Percentiles rank a stretch among this genome's conserved stretches.
phyloP scores from a whole-genome alignment of 352 stramenopile species.

The Phytophthora lateralis region DNA sequence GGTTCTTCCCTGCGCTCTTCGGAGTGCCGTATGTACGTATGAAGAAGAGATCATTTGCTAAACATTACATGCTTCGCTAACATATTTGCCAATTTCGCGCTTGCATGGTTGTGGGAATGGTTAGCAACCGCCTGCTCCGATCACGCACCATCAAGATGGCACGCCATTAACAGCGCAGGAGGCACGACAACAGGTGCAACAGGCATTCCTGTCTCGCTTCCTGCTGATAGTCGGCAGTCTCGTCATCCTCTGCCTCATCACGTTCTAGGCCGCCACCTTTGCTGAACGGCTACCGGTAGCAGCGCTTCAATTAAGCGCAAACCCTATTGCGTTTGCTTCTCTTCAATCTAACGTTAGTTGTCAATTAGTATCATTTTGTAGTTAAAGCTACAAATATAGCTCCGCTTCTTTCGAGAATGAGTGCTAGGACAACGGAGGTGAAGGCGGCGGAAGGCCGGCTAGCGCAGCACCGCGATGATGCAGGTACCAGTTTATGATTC shows the following conservation, averaged over 20 bases:
- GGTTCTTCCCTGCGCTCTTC: slow-evolving; percentile 89
- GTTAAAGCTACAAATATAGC: not conserved
- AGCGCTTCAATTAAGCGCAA: not conserved
- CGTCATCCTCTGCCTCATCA: slow-evolving; percentile 73
- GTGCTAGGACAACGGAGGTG: slow-evolving; percentile 24
- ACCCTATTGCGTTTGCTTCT: not conserved
- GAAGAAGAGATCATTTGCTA: not conserved
- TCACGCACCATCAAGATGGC: slow-evolving; percentile 49
- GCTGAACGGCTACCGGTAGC: not conserved
- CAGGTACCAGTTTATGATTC: slow-evolving; percentile 9
- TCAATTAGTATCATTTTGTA: not conserved
- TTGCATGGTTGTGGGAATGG: slow-evolving; percentile 3
- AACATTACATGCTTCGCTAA: slow-evolving; percentile 1
- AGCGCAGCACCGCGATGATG: slow-evolving; percentile 37
- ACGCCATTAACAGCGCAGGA: slow-evolving; percentile 58
- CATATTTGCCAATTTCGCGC: not conserved
- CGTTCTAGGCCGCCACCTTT: slow-evolving; percentile 40
- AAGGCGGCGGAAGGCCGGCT: slow-evolving; percentile 41
- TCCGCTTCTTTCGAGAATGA: slow-evolving; percentile 12
- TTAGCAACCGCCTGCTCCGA: slow-evolving; percentile 44
- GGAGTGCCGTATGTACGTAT: slow-evolving; percentile 53
- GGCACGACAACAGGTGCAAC: slow-evolving; percentile 67
- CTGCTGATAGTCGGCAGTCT: slow-evolving; percentile 74
- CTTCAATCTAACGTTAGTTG: not conserved
- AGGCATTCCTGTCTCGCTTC: slow-evolving; percentile 74